phyloP scores from a whole-genome alignment of 371 early-diverging fungal genomes.

The Paraphysoderma sedebokerense region DNA sequence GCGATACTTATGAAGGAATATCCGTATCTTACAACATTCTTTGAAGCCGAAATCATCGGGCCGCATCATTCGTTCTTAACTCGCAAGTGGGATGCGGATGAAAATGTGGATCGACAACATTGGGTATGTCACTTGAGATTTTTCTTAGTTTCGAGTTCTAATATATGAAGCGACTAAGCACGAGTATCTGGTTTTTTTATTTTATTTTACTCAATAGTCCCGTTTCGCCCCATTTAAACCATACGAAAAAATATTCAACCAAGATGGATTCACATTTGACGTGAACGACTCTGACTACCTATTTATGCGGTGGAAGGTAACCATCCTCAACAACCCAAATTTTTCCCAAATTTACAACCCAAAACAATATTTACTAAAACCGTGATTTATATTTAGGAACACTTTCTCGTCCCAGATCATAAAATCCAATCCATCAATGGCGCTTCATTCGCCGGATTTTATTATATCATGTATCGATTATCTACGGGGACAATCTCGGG shows the following conservation, averaged over 20 bases:
- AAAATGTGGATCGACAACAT: slow-evolving; percentile 48
- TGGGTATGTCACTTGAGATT: slow-evolving; percentile 37
- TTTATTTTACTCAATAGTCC: slow-evolving; percentile 8
- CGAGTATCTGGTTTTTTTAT: background rate
- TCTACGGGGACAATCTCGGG: slow-evolving; percentile 60
- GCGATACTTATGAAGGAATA: slow-evolving; percentile 62
- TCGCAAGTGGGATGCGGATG: slow-evolving; percentile 71
- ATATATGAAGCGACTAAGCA: slow-evolving; percentile 13
- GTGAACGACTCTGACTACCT: slow-evolving; percentile 38
- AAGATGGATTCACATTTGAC: slow-evolving; percentile 48
- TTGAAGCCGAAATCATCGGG: slow-evolving; percentile 71
- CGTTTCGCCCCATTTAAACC: slow-evolving; percentile 48
- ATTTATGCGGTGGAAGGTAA: slow-evolving; percentile 84
- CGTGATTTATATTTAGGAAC: slow-evolving; percentile 35
- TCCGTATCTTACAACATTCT: slow-evolving; percentile 63
- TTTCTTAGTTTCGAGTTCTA: slow-evolving; percentile 1
- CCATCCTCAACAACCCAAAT: background rate
- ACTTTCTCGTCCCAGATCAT: slow-evolving; percentile 89
- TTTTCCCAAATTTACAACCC: background rate
- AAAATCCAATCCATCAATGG: slow-evolving; percentile 64
- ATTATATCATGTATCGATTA: slow-evolving; percentile 77
- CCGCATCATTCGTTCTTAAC: slow-evolving; percentile 59
- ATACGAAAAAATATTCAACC: slow-evolving; percentile 38
- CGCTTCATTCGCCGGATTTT: slow-evolving; percentile 84
- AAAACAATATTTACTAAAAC: background rate